Conservation (phyloP, 805 yeast genomes). For the Huiozyma sinensis region DNA sequence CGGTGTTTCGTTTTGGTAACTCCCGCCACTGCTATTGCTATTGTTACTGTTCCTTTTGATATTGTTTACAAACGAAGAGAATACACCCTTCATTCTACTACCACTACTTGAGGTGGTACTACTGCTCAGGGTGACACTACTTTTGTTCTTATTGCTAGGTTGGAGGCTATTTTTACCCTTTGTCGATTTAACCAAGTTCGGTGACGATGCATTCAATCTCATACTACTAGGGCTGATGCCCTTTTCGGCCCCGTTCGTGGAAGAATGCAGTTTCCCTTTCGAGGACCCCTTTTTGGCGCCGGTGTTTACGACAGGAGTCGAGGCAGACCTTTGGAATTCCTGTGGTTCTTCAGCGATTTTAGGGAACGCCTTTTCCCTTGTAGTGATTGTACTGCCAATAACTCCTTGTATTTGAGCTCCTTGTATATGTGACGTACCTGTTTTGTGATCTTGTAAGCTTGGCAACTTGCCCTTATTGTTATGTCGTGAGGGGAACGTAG, state of each 20-base stretch:
- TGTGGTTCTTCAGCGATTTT: background rate
- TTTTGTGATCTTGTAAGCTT: too few relatives aligned
- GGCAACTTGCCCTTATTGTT: too few relatives aligned
- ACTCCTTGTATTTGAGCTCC: too few relatives aligned
- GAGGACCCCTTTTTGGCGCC: background rate
- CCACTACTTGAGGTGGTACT: slow-evolving; percentile 22
- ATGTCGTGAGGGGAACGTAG: too few relatives aligned
- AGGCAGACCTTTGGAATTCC: slow-evolving; percentile 1
- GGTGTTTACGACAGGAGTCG: background rate
- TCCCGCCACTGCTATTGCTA: slow-evolving; percentile 9
- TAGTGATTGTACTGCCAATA: too few relatives aligned
- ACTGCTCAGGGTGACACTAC: background rate
- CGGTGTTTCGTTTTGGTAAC: slow-evolving; percentile 1
- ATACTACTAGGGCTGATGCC: background rate
- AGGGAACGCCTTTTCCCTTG: too few relatives aligned
- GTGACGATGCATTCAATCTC: background rate
- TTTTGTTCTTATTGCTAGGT: background rate
- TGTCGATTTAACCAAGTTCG: background rate
- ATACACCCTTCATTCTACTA: slow-evolving; percentile 44
- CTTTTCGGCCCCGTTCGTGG: too few relatives aligned
- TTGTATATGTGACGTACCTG: too few relatives aligned
- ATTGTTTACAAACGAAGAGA: slow-evolving; percentile 31
- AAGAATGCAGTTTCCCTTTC: background rate
- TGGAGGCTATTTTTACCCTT: background rate
- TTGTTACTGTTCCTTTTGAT: slow-evolving; percentile 29